Evolutionary conservation across 225 moss, liverwort and hornwort genomes (phyloP), one percentile per base, ranked within the genome.

Genomic region (Neckera pumila): DNA sequence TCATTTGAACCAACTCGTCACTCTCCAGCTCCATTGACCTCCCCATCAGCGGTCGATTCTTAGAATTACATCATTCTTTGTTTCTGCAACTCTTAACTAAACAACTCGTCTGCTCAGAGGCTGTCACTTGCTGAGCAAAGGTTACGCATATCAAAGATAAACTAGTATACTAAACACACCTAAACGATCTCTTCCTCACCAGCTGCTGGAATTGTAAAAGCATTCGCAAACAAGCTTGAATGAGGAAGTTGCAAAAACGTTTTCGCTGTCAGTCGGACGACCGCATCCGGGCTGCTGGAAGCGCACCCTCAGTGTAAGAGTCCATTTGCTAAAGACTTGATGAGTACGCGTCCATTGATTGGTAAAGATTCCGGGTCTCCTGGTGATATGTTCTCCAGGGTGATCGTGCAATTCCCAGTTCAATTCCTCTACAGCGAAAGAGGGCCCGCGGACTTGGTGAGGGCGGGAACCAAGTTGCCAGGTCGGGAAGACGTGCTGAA

Each of bases 401-500:
- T 61, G 25, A 26, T 47, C 73, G 60, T 16, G 58, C 36, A 17
- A 75, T 75, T 31, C 61, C 54, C 66, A 65, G 22, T 42, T 17
- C 25, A 18, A 12, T 8, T 67, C 15, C 10, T 54, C 76, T 83
- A 82, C 47, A 86, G 5, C 3, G 14, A 40, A 9, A 93, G 64
- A 7, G 94, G 94, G 6, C 93, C 94, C 2, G 94, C 92, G 47
- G 56, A 61, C 5, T 86, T 80, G 11, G 93, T 93, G 21, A 94
- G 70, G 26, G 89, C 93, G 36, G 90, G 90, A 20, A 90, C 91
- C 88, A 89, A 14, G 64, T 30, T 57, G 26, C 88, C 90, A 17
- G 93, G 90, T 2, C 86, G 93, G 11, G 93, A 57, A 1, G 90
- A 90, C 67, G 85, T 67, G 90, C 93, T 93, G 27, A 73, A 90